phyloP scores from a whole-genome alignment of 768 basidiomycete species.

The Pulveroboletus ravenelii region DNA sequence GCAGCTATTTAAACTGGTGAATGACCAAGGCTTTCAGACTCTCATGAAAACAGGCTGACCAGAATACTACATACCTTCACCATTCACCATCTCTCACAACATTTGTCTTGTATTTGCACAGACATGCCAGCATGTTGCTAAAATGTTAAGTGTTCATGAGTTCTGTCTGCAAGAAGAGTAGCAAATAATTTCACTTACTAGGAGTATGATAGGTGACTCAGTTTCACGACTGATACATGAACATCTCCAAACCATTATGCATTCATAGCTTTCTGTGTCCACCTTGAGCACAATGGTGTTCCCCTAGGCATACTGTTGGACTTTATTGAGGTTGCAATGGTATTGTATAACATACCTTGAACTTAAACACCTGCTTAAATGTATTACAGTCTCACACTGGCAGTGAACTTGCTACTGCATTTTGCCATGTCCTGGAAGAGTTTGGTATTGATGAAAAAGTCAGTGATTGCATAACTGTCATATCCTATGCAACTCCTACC shows the following conservation, averaged over 20 bases:
- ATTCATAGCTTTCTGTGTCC: not conserved
- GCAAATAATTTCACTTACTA: not conserved
- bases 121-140: not conserved
- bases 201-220: slow-evolving; percentile 1
- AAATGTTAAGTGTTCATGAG: not conserved
- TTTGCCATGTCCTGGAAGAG: too few relatives aligned
- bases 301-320: too few relatives aligned
- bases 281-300: too few relatives aligned
- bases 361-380: too few relatives aligned
- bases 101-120: not conserved
- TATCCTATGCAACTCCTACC: too few relatives aligned
- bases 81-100: not conserved
- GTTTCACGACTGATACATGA: not conserved
- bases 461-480: too few relatives aligned
- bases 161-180: not conserved
- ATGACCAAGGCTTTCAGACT: not conserved
- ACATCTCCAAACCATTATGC: too few relatives aligned
- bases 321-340: not conserved
- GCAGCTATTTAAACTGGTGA: not conserved
- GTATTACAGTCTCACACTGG: too few relatives aligned
- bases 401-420: too few relatives aligned
- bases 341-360: too few relatives aligned
- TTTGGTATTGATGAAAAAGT: too few relatives aligned
- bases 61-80: not conserved
- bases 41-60: too few relatives aligned